Evolutionary conservation across 2,329 filamentous ascomycete species (phyloP), one percentile per base, ranked within the genome.

Genomic region (Penicillium expansum): DNA sequence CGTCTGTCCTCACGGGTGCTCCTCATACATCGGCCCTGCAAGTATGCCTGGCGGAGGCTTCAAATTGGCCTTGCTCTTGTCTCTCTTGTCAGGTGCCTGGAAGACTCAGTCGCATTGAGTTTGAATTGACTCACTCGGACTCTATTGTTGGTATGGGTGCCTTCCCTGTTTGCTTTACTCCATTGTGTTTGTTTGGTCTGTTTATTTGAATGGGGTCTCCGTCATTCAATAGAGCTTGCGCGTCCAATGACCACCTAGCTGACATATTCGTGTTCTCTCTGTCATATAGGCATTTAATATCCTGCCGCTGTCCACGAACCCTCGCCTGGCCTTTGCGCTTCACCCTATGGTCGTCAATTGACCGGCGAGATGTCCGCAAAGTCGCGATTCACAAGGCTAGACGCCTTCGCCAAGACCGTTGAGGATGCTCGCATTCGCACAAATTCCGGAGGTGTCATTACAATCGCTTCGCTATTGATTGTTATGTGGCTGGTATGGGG

Each of bases 371-470:
- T 97, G 94, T 82, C 92, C 64, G 79, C 88, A 71, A 96, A 96
- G 81, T 96, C 91, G 67, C 88, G 94, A 76, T 97, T 99, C 74
- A 96, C 90, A 58, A 88, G 89, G 84, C 90, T 99, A 63, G 94
- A 99, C 77, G 94, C 94, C 82, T 99, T 99, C 75, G 96, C 93
- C 50, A 99, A 99, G 79, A 99, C 94, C 13, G 94, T 99, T 67
- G 94, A 99, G 76, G 94, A 99, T 86, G 94, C 95, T 65, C 86
- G 94, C 68, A 86, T 99, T 73, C 89, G 95, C 69, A 99, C 94
- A 32, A 97, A 92, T 7, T 96, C 92, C 3, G 94, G 94, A 64
- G 94, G 94, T 65, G 86, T 99, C 67, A 91, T 99, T 69, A 99
- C 94, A 55, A 92, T 99, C 68, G 83, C 88, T 64, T 97, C 92